These are phyloP conservation scores for Aplosporella prunicola DNA, from an alignment of 2,329 filamentous ascomycete genomes.

Conservation along the genomic window DNA sequence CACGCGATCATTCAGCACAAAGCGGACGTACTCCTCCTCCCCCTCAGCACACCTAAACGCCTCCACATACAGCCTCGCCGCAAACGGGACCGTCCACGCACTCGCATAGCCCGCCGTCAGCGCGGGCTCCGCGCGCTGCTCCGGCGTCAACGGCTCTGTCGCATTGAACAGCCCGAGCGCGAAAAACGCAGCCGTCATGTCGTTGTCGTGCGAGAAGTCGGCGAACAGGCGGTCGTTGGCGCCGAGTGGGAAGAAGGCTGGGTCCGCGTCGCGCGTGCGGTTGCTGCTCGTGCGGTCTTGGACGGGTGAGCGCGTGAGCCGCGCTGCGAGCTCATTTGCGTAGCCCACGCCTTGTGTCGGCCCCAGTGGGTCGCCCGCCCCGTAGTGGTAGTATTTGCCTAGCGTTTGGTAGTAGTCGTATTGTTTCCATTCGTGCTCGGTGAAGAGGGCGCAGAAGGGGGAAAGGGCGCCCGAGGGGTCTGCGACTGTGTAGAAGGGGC, in stretches of 20 bases:
- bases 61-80: conserved; percentile 72
- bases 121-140: conserved; percentile 40
- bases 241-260: conserved; percentile 61
- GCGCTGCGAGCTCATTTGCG: conserved; percentile 76
- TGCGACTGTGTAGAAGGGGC: conserved; percentile 74
- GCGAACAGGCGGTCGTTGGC: conserved; percentile 54
- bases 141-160: conserved; percentile 41
- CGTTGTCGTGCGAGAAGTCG: conserved; percentile 88
- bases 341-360: conserved; percentile 82
- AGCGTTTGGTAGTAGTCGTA: conserved; percentile 77
- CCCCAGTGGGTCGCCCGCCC: conserved; percentile 66
- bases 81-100: conserved; percentile 75
- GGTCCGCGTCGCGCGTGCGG: conserved; percentile 58
- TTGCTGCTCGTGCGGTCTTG: conserved; percentile 68
- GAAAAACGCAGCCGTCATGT: conserved; percentile 66
- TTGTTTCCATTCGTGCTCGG: conserved; percentile 58
- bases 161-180: conserved; percentile 70
- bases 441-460: conserved; percentile 69
- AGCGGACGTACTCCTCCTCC: conserved; percentile 63
- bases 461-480: conserved; percentile 46
- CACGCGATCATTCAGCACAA: conserved; percentile 78
- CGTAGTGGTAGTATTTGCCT: conserved; percentile 77
- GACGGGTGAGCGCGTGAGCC: conserved; percentile 61
- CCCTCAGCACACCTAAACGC: conserved; percentile 60
- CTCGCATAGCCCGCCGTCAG: conserved; percentile 58